phyloP scores from a whole-genome alignment of 2,329 filamentous ascomycete species.

The Triangularia verruculosa region DNA sequence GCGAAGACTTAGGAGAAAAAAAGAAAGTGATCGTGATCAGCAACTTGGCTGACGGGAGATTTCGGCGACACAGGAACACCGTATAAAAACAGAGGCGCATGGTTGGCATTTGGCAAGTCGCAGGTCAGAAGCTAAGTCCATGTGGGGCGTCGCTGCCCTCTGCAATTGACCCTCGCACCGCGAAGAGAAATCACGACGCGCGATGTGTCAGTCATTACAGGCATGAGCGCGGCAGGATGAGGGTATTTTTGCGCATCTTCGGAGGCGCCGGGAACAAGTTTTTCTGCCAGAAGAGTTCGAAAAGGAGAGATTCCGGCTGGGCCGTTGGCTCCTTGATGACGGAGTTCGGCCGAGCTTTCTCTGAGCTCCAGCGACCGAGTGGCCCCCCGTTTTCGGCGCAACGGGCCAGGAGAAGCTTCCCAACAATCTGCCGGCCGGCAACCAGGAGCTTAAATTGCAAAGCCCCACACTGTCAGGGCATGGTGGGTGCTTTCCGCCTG shows the following conservation, averaged over 20 bases:
- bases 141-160: conserved; percentile 16
- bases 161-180: neutral
- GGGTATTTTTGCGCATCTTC: conserved; percentile 5
- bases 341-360: neutral
- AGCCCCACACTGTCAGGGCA: neutral
- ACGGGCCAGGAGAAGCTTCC: neutral
- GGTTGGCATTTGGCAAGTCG: conserved; percentile 1
- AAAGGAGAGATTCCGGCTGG: neutral
- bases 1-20: conserved; percentile 26
- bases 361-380: neutral
- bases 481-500: conserved; percentile 11
- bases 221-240: conserved; percentile 2
- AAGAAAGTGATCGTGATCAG: neutral
- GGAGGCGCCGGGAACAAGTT: conserved; percentile 1
- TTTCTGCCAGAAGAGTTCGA: neutral
- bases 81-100: conserved; percentile 5
- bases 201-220: neutral
- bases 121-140: conserved; percentile 9
- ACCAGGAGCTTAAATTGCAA: too few relatives aligned
- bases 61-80: conserved; percentile 12
- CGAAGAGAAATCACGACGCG: conserved; percentile 1
- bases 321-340: neutral
- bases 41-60: conserved; percentile 9
- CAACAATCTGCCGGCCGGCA: neutral
- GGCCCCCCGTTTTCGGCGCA: neutral